Evolutionary conservation across 192 early-diverging fungal genomes (phyloP).

Genomic region (Rhizophagus prolifer): DNA sequence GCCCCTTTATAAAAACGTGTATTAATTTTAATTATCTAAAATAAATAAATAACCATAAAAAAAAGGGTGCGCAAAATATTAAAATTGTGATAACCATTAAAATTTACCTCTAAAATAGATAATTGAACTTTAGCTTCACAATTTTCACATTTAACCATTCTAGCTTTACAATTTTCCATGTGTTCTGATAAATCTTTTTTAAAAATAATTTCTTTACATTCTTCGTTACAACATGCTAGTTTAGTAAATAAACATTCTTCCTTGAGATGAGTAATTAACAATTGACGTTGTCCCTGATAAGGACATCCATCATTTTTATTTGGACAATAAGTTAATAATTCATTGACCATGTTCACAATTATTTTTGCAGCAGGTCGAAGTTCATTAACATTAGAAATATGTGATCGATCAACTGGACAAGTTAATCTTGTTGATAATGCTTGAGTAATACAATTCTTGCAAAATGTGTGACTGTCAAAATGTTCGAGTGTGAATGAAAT

Average conservation of each 20-base stretch:
- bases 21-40: not conserved
- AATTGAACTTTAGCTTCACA: slow-evolving; percentile 54
- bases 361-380: slow-evolving; percentile 58
- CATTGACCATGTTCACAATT: slow-evolving; percentile 65
- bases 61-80: not conserved
- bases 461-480: slow-evolving; percentile 63
- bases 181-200: slow-evolving; percentile 59
- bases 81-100: no score
- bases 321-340: slow-evolving; percentile 60
- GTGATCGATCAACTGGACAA: slow-evolving; percentile 64
- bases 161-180: slow-evolving; percentile 55
- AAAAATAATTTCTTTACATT: slow-evolving; percentile 51
- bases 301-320: slow-evolving; percentile 52
- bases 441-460: slow-evolving; percentile 56
- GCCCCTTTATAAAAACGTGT: slow-evolving; percentile 39
- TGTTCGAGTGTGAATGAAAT: not conserved
- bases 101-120: slow-evolving; percentile 52
- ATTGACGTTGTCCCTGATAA: slow-evolving; percentile 58
- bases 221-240: slow-evolving; percentile 50
- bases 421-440: slow-evolving; percentile 43
- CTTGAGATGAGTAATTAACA: slow-evolving; percentile 51
- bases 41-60: not conserved
- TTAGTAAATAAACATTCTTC: slow-evolving; percentile 56
- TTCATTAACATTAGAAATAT: slow-evolving; percentile 35
- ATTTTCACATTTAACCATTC: slow-evolving; percentile 52